Conservation (phyloP, 2,329 filamentous ascomycete genomes). For the Epichloe aotearoae region DNA sequence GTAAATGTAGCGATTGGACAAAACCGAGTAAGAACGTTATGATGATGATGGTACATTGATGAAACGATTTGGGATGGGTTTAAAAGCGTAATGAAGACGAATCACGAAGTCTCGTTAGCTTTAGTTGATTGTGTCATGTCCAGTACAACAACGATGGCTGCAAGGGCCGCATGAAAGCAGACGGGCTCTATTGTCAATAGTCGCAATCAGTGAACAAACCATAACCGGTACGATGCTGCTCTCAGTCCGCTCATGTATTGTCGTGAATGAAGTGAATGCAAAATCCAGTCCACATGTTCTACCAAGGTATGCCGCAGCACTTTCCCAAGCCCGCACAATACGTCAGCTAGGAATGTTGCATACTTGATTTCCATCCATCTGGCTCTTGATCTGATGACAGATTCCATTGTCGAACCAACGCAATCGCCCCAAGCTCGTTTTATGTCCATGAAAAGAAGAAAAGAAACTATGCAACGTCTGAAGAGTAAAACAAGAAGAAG, state of each 20-base stretch:
- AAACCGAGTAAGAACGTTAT: neutral
- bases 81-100: conserved; percentile 15
- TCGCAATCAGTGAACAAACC: too few relatives aligned
- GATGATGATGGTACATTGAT: conserved; percentile 23
- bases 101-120: neutral
- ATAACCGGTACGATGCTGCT: too few relatives aligned
- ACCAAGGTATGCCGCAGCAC: neutral
- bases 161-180: neutral
- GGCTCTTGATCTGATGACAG: too few relatives aligned
- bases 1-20: conserved; percentile 39
- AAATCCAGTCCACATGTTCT: neutral
- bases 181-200: neutral
- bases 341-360: too few relatives aligned
- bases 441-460: neutral
- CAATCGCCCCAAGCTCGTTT: neutral
- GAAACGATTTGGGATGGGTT: conserved; percentile 3
- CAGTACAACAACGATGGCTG: neutral
- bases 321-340: neutral
- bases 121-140: neutral
- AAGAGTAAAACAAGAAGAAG: neutral
- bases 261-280: too few relatives aligned
- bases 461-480: neutral
- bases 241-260: too few relatives aligned
- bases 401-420: too few relatives aligned
- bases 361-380: too few relatives aligned